Evolutionary conservation across 805 yeast species (phyloP).

Genomic region (Ogataea philodendri): DNA sequence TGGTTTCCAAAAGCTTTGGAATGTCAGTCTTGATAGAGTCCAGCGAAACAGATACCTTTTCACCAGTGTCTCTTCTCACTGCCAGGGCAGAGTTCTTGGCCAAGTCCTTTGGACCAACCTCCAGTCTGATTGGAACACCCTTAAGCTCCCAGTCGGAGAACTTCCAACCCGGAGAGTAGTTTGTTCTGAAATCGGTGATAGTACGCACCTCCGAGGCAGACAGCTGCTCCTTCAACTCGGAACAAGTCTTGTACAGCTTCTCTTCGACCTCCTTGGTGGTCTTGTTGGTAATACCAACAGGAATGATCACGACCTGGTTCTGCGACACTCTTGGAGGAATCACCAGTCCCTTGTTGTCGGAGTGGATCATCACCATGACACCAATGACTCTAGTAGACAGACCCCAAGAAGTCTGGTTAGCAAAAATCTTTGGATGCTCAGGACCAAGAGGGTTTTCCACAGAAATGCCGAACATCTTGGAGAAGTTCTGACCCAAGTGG

Average conservation of each 20-base stretch:
- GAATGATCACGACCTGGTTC: slow-evolving; percentile 86
- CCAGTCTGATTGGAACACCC: slow-evolving; percentile 92
- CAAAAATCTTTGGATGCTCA: slow-evolving; percentile 81
- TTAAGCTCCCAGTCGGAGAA: slow-evolving; percentile 95
- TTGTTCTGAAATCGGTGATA: slow-evolving; percentile 84
- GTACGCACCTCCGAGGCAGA: slow-evolving; percentile 65
- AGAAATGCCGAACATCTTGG: slow-evolving; percentile 94
- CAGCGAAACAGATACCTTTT: slow-evolving; percentile 65
- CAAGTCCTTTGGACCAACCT: slow-evolving; percentile 95
- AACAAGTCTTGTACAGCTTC: slow-evolving; percentile 67
- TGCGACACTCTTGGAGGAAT: slow-evolving; percentile 97
- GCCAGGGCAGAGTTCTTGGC: slow-evolving; percentile 76
- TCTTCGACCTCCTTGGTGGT: slow-evolving; percentile 73
- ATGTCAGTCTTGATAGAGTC: slow-evolving; percentile 62
- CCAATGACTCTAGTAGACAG: slow-evolving; percentile 97
- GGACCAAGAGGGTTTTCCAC: slow-evolving; percentile 94
- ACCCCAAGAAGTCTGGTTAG: slow-evolving; percentile 99
- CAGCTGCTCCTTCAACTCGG: slow-evolving; percentile 63
- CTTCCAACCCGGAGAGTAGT: slow-evolving; percentile 98
- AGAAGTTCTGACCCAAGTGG: slow-evolving; percentile 96
- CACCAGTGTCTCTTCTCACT: slow-evolving; percentile 90
- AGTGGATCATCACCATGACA: slow-evolving; percentile 98
- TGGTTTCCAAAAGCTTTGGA: slow-evolving; percentile 74
- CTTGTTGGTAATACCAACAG: slow-evolving; percentile 92
- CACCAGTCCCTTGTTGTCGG: slow-evolving; percentile 97